Evolutionary conservation across 1,139 yeast genomes (phyloP).

Genomic region (Pichia sorboxylosa): DNA sequence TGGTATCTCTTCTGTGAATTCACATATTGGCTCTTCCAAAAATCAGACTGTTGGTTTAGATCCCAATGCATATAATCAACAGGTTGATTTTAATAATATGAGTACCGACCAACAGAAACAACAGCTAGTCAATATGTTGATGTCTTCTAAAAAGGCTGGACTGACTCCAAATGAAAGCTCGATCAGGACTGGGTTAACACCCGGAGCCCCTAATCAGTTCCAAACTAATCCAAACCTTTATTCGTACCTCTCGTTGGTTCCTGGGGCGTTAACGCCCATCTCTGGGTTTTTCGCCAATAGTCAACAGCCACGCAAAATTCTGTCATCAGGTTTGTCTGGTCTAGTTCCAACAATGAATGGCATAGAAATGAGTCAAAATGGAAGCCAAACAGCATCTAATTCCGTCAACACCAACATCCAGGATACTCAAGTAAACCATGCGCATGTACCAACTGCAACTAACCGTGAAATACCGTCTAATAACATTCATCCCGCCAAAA

Average conservation of each 20-base stretch:
- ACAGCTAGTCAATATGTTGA: slow-evolving; percentile 18
- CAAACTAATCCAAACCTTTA: slow-evolving; percentile 4
- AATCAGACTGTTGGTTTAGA: slow-evolving; percentile 1
- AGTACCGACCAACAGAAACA: slow-evolving; percentile 15
- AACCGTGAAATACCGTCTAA: no score
- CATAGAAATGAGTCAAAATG: no score
- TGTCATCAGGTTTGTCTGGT: no score
- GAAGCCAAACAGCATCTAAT: no score
- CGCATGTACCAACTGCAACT: no score
- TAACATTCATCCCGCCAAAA: no score
- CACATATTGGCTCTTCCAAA: slow-evolving; percentile 2
- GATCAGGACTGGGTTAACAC: slow-evolving; percentile 55
- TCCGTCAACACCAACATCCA: no score
- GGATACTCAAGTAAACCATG: no score
- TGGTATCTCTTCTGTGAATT: neutral
- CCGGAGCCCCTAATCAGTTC: slow-evolving; percentile 25
- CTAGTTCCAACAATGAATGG: no score
- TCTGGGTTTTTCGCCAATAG: no score
- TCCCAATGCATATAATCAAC: slow-evolving; percentile 7
- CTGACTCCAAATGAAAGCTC: slow-evolving; percentile 62
- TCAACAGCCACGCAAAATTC: no score
- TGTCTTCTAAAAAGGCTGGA: slow-evolving; percentile 34
- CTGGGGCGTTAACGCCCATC: slow-evolving; percentile 5
- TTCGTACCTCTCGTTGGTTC: slow-evolving; percentile 7
- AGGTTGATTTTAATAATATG: slow-evolving; percentile 7